Evolutionary conservation across 1,284 basidiomycete species (phyloP).

Genomic region (Baeospora myosura): DNA sequence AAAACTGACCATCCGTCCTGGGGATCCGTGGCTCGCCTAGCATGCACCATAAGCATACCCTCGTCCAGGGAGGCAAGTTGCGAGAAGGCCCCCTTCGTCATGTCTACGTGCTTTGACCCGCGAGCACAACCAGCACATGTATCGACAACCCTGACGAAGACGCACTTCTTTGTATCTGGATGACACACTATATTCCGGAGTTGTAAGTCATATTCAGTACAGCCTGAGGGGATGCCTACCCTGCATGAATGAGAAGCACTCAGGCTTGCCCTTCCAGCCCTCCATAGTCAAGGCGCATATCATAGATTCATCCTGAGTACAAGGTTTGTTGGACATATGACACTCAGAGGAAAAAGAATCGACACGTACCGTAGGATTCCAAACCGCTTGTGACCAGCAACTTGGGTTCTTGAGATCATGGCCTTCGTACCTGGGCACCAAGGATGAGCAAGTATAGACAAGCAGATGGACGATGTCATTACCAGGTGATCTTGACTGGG

Average conservation of each 20-base stretch:
- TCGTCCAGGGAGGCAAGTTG: conserved; percentile 43
- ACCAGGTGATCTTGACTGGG: conserved; percentile 69
- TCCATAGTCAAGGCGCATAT: conserved; percentile 64
- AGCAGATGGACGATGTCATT: conserved; percentile 11
- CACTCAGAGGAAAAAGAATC: background rate
- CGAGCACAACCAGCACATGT: conserved; percentile 66
- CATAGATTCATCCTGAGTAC: conserved; percentile 62
- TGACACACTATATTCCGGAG: conserved; percentile 44
- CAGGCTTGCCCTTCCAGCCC: conserved; percentile 60
- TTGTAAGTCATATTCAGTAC: conserved; percentile 20
- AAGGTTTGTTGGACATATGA: background rate
- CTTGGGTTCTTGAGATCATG: conserved; percentile 71
- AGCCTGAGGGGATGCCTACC: conserved; percentile 33
- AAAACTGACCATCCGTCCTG: too few relatives aligned
- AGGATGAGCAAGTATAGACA: conserved; percentile 4
- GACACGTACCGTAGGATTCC: conserved; percentile 63
- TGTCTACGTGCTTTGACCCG: conserved; percentile 68
- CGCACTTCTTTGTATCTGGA: conserved; percentile 38
- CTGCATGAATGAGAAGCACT: conserved; percentile 73
- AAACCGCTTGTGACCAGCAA: conserved; percentile 62
- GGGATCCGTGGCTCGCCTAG: too few relatives aligned
- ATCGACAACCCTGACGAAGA: conserved; percentile 73
- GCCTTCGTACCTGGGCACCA: conserved; percentile 60
- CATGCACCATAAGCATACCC: too few relatives aligned
- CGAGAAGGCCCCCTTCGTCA: conserved; percentile 62